Base-by-base conservation (phyloP, 345 rosid species). In the Sisymbrium irio region DNA sequence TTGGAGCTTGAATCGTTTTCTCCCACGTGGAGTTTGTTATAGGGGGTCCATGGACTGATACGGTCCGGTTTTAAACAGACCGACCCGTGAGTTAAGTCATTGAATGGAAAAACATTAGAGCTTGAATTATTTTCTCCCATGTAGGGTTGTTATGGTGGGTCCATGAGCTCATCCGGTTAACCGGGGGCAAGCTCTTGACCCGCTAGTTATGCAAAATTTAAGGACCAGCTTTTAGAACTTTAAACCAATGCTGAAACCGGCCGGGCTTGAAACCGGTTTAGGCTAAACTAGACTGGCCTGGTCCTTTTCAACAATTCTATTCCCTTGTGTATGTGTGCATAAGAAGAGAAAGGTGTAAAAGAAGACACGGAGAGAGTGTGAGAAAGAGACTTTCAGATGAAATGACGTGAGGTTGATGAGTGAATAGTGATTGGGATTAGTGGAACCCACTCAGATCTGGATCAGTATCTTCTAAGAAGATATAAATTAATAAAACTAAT, bases 371-470 rank as follows among this genome's bases (percentile, higher is more conserved):
- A 51, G 14, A 36, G 56, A 22, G 58, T 15, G 65, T 33, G 75
- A 14, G 14, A 30, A 51, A 56, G 30, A 33, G 71, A 59, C 28
- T 63, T 64, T 50, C 60, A 46, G 42, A 66, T 15, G 33, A 65
- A 46, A 70, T 61, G 54, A 68, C 72, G 49, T 18, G 13, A 68
- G 63, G 64, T 63, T 37, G 74, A 74, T 77, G 76, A 79, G 68
- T 17, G 72, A 65, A 71, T 65, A 82, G 82, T 81, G 70, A 82
- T 62, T 76, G 54, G 67, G 80, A 64, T 59, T 68, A 32, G 46
- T 37, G 35, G 53, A 39, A 57, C 59, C 32, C 65, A 57, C 65
- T 65, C 35, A 65, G 25, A 66, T 74, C 50, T 65, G 17, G 13
- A 56, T 25, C 25, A 58, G 78, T 45, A 7, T 67, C 68, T 27